These are phyloP conservation scores for Bacidia rubella DNA, from an alignment of 495 filamentous ascomycete genomes.

Conservation along the genomic window DNA sequence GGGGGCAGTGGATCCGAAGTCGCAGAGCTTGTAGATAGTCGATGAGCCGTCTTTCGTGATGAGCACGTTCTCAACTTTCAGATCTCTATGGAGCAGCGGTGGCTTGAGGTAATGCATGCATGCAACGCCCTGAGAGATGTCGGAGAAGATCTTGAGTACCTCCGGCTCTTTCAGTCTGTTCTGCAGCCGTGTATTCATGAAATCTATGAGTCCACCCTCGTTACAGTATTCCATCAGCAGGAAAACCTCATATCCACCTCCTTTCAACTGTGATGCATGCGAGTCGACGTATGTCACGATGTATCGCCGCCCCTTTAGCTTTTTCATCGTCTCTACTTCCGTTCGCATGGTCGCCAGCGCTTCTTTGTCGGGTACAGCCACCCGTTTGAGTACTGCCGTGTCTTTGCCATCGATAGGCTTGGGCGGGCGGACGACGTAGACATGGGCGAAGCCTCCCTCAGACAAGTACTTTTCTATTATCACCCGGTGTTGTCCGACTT, in stretches of 20 bases:
- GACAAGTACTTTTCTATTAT: conserved; percentile 97
- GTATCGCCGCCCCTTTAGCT: conserved; percentile 84
- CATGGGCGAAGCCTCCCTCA: conserved; percentile 96
- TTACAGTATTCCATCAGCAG: conserved; percentile 86
- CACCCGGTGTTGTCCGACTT: conserved; percentile 83
- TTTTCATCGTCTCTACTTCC: conserved; percentile 99
- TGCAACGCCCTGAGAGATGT: conserved; percentile 89
- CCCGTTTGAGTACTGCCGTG: conserved; percentile 81
- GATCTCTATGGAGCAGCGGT: conserved; percentile 79
- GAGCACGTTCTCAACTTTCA: conserved; percentile 97
- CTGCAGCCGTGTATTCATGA: conserved; percentile 97
- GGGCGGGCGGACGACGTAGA: conserved; percentile 85
- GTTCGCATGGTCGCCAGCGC: conserved; percentile 90
- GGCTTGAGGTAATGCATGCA: conserved; percentile 99
- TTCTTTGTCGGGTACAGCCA: conserved; percentile 95
- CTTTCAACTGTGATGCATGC: conserved; percentile 84
- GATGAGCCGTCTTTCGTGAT: conserved; percentile 53
- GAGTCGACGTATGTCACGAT: conserved; percentile 98
- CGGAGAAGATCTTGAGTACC: conserved; percentile 90
- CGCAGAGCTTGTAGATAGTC: conserved; percentile 81
- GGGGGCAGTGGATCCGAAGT: conserved; percentile 86
- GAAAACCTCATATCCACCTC: conserved; percentile 94
- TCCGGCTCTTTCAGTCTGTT: conserved; percentile 95
- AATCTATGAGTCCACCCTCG: conserved; percentile 90
- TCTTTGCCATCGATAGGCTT: conserved; percentile 67